phyloP scores from a whole-genome alignment of 1,284 basidiomycete species.

The Trametes hirsuta region DNA sequence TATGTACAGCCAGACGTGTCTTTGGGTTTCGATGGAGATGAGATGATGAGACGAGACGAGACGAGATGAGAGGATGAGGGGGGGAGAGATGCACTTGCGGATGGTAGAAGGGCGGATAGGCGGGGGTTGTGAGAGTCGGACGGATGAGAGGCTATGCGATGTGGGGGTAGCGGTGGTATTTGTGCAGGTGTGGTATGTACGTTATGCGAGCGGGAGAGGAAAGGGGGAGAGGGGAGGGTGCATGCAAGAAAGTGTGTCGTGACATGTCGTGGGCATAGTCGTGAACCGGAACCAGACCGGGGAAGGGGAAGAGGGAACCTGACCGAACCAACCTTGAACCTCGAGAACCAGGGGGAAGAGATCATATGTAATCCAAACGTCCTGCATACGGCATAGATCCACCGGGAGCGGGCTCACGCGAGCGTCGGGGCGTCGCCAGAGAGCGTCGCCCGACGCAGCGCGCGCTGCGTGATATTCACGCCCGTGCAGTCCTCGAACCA shows the following conservation, averaged over 20 bases:
- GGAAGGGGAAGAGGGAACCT: neutral
- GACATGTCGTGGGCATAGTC: constrained; percentile 21
- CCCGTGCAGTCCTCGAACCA: constrained; percentile 61
- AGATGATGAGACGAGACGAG: neutral
- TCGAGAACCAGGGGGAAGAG: neutral
- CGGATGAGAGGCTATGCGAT: neutral
- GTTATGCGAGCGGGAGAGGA: neutral
- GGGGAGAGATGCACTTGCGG: neutral
- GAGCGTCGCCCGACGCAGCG: constrained; percentile 31
- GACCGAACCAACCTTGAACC: neutral
- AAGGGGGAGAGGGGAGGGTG: neutral
- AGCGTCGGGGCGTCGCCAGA: neutral
- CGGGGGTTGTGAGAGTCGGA: neutral
- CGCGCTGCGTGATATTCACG: constrained; percentile 38
- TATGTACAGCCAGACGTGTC: constrained; percentile 9
- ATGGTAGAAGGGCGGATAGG: neutral
- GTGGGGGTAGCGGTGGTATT: neutral
- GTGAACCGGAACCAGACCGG: neutral
- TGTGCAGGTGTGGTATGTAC: neutral
- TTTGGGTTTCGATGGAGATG: neutral
- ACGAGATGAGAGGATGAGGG: neutral
- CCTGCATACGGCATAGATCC: neutral
- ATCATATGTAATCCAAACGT: constrained; percentile 9
- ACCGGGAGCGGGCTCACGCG: neutral
- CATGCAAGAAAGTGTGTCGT: constrained; percentile 10